Conservation (phyloP, 2,329 filamentous ascomycete species). For the Microsporum canis region DNA sequence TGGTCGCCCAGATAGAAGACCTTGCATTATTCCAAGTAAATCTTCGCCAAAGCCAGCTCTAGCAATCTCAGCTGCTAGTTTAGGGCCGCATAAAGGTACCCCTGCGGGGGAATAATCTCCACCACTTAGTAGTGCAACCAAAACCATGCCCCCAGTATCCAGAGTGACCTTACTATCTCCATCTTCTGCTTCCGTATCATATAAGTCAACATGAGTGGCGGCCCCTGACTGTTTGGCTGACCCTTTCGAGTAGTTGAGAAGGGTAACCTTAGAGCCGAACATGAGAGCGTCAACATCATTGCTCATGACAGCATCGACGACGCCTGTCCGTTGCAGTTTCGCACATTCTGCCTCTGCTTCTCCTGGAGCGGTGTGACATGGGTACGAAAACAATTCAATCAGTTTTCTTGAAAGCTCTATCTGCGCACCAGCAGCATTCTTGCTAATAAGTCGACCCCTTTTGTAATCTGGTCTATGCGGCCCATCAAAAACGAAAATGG, state of each 20-base stretch:
- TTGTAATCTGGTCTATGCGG: conserved; percentile 78
- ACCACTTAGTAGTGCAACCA: conserved; percentile 88
- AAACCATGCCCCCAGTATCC: conserved; percentile 78
- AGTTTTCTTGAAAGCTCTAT: conserved; percentile 67
- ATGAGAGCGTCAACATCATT: conserved; percentile 96
- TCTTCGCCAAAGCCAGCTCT: conserved; percentile 73
- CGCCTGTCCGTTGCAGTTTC: conserved; percentile 62
- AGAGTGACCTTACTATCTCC: conserved; percentile 42
- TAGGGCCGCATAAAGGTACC: conserved; percentile 75
- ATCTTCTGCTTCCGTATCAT: conserved; percentile 51
- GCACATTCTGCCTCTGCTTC: conserved; percentile 97
- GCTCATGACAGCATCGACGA: conserved; percentile 87
- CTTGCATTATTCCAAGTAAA: conserved; percentile 38
- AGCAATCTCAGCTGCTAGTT: conserved; percentile 80
- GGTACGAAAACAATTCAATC: conserved; percentile 74
- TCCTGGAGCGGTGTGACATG: conserved; percentile 74
- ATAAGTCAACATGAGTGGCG: conserved; percentile 78
- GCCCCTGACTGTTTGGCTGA: conserved; percentile 46
- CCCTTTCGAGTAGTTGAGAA: conserved; percentile 76
- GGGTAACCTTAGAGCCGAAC: conserved; percentile 74
- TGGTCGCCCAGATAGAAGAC: background rate
- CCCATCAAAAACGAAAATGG: conserved; percentile 84
- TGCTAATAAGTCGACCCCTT: conserved; percentile 57
- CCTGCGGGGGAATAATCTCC: conserved; percentile 89
- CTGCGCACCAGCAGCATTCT: conserved; percentile 40